A percentile compares a stretch with the other conserved stretches of the same genome.
phyloP scores from a whole-genome alignment of 345 rosid genomes.

The Melaleuca alternifolia region DNA sequence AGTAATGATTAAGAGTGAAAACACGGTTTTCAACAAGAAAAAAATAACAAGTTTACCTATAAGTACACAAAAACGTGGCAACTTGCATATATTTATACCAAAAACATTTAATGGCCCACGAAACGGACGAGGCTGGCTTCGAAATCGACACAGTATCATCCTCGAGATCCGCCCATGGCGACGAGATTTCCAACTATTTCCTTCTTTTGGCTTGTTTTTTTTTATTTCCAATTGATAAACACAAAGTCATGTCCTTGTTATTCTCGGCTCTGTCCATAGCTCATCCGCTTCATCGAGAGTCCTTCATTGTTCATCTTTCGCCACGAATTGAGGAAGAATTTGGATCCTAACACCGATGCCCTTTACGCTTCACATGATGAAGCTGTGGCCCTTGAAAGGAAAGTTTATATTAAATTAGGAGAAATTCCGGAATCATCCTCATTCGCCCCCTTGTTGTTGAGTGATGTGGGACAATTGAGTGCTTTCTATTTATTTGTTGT shows the following conservation, averaged over 20 bases:
- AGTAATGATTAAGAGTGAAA: background rate
- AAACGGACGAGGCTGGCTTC: background rate
- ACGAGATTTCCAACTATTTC: background rate
- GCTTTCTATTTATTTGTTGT: background rate
- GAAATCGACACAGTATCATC: background rate
- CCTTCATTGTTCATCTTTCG: background rate
- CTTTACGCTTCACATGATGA: background rate
- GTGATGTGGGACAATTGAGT: background rate
- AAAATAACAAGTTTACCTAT: background rate
- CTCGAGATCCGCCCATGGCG: background rate
- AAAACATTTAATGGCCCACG: background rate
- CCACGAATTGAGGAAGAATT: background rate
- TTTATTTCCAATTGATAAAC: background rate
- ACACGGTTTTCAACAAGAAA: background rate
- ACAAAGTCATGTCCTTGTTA: background rate
- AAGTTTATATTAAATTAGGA: background rate
- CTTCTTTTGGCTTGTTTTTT: background rate
- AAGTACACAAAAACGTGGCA: background rate
- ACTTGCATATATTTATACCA: background rate
- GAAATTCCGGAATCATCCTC: background rate
- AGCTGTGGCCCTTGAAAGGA: background rate
- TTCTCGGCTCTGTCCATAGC: background rate
- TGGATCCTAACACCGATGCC: background rate
- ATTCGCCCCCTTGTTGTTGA: accelerated
- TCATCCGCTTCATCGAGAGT: background rate